phyloP scores from a whole-genome alignment of 495 filamentous ascomycete genomes.

The Aspergillus haitiensis region DNA sequence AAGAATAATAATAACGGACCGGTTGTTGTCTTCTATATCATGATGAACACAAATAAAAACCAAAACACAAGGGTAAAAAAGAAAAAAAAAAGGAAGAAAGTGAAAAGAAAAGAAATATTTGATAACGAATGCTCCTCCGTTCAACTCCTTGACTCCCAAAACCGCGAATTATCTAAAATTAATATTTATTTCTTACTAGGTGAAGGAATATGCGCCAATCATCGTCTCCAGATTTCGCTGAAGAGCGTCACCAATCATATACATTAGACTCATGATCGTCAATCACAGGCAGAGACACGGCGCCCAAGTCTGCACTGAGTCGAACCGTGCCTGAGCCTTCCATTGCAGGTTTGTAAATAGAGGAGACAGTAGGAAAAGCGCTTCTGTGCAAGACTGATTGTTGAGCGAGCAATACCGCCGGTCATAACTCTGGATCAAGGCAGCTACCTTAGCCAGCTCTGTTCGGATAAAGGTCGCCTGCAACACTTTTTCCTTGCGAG shows the following conservation, averaged over 20 bases:
- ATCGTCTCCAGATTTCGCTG: not conserved
- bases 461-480: constrained; percentile 7
- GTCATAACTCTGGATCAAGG: constrained; percentile 10
- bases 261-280: not conserved
- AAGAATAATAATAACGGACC: too few relatives aligned
- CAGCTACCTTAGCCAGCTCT: constrained; percentile 11
- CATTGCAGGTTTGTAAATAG: constrained; percentile 13
- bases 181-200: too few relatives aligned
- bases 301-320: constrained; percentile 7
- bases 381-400: constrained; percentile 3
- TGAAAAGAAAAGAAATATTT: too few relatives aligned
- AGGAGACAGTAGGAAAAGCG: constrained; percentile 9
- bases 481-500: constrained; percentile 10
- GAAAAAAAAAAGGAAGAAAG: too few relatives aligned
- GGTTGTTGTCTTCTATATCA: too few relatives aligned
- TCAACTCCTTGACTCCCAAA: too few relatives aligned
- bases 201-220: too few relatives aligned
- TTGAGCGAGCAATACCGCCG: constrained; percentile 11
- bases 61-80: too few relatives aligned
- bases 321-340: constrained; percentile 13
- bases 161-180: too few relatives aligned
- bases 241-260: not conserved
- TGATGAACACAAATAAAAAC: too few relatives aligned
- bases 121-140: too few relatives aligned
- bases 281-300: not conserved